These are phyloP conservation scores for Quercus aquifolioides DNA, from an alignment of 306 rosid genomes.

Conservation along the genomic window DNA sequence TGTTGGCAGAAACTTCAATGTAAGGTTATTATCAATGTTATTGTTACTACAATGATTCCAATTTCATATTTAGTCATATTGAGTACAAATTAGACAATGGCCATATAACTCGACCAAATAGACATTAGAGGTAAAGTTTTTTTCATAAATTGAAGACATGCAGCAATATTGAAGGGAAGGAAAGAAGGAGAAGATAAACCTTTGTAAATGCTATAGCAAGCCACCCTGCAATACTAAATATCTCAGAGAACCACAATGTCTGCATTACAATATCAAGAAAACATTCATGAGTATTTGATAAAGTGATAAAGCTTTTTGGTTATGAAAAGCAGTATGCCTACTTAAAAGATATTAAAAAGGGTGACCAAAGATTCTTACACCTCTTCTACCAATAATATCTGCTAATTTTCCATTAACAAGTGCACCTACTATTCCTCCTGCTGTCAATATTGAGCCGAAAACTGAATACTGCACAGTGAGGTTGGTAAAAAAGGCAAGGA, in stretches of 20 bases:
- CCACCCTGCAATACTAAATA: constrained; percentile 79
- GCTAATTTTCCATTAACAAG: constrained; percentile 4
- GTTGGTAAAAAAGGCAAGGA: neutral
- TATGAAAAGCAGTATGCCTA: too few relatives aligned
- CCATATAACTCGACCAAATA: too few relatives aligned
- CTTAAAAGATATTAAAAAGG: neutral
- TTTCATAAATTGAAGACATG: neutral
- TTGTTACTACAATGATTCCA: too few relatives aligned
- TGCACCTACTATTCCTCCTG: constrained; percentile 17
- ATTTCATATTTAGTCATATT: too few relatives aligned
- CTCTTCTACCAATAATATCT: constrained; percentile 33
- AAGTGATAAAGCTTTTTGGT: neutral
- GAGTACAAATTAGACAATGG: too few relatives aligned
- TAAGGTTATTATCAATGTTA: too few relatives aligned
- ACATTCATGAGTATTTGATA: neutral
- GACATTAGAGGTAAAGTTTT: too few relatives aligned
- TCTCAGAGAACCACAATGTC: constrained; percentile 72
- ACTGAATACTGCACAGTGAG: neutral
- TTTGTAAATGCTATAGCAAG: constrained; percentile 50
- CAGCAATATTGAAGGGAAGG: neutral
- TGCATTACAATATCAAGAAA: constrained; percentile 22
- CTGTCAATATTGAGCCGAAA: constrained; percentile 11
- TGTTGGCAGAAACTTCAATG: too few relatives aligned
- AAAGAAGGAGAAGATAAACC: constrained; percentile 29
- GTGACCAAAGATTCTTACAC: constrained; percentile 45